These are phyloP conservation scores for Endocalyx cinctus DNA, from an alignment of 2,329 filamentous ascomycete genomes.

Conservation along the genomic window DNA sequence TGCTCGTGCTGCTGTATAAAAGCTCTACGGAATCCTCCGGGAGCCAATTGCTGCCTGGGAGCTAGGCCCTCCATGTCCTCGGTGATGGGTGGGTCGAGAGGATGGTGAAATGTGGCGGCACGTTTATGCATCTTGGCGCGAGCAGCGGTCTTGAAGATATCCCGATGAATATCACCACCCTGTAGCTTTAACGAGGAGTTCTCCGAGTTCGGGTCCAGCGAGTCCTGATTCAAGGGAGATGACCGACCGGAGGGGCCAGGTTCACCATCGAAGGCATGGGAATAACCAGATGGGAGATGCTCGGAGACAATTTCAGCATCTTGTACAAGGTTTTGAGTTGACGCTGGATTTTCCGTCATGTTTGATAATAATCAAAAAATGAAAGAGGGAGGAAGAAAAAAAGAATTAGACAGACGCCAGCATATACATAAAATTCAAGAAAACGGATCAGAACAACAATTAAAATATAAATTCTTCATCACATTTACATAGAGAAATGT, in stretches of 20 bases:
- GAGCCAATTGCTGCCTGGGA: constrained; percentile 28
- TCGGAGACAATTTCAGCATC: constrained; percentile 32
- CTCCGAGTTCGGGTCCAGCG: constrained; percentile 19
- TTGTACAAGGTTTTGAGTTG: too few relatives aligned
- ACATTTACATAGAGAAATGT: too few relatives aligned
- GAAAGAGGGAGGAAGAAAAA: too few relatives aligned
- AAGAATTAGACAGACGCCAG: too few relatives aligned
- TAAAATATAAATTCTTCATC: too few relatives aligned
- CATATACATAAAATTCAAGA: too few relatives aligned
- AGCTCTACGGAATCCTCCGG: constrained; percentile 47
- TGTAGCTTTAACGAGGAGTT: constrained; percentile 68
- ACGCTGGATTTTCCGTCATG: too few relatives aligned
- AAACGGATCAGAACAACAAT: too few relatives aligned
- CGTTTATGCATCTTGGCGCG: constrained; percentile 48
- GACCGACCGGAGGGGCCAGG: constrained; percentile 9
- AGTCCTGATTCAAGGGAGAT: constrained; percentile 15
- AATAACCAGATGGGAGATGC: constrained; percentile 37
- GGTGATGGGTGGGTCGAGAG: constrained; percentile 41
- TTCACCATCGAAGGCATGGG: constrained; percentile 36
- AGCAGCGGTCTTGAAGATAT: constrained; percentile 70
- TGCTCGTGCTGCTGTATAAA: constrained; percentile 34
- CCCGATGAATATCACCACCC: constrained; percentile 74
- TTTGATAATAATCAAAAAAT: too few relatives aligned
- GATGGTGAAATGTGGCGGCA: constrained; percentile 63
- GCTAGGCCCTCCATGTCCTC: constrained; percentile 23